A percentile compares a stretch with the other conserved stretches of the same genome.
Evolutionary conservation across 805 yeast species (phyloP).

Genomic region (Komagataella mondaviorum): DNA sequence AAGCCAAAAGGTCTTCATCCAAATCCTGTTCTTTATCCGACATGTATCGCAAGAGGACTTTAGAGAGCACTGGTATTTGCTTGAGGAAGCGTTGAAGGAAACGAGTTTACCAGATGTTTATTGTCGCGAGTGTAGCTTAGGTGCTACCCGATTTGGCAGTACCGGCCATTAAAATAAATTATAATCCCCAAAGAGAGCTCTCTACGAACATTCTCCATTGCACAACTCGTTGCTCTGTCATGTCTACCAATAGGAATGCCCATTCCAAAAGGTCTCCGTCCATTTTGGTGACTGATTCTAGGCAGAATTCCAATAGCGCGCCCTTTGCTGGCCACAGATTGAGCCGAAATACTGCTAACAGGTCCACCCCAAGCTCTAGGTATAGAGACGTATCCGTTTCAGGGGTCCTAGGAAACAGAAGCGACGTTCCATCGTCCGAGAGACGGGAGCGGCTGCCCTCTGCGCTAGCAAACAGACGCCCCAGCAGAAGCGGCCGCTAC

Average conservation of each 20-base stretch:
- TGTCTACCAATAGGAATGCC: slow-evolving; percentile 16
- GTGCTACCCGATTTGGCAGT: neutral
- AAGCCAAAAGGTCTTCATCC: slow-evolving; percentile 91
- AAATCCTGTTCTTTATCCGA: slow-evolving; percentile 36
- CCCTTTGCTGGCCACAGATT: slow-evolving; percentile 67
- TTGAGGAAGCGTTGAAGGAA: neutral
- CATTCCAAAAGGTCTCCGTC: slow-evolving; percentile 87
- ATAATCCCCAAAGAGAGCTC: neutral
- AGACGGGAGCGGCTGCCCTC: slow-evolving; percentile 27
- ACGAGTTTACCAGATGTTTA: neutral
- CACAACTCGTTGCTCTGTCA: neutral
- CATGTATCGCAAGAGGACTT: slow-evolving; percentile 23
- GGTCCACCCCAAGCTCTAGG: slow-evolving; percentile 14
- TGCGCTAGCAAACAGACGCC: slow-evolving; percentile 4
- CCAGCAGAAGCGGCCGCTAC: neutral
- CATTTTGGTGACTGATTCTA: slow-evolving; percentile 80
- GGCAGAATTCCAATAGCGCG: slow-evolving; percentile 45
- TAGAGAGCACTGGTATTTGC: neutral
- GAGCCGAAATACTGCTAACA: slow-evolving; percentile 3
- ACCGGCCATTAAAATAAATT: neutral
- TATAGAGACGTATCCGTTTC: slow-evolving; percentile 76
- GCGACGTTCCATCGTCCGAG: slow-evolving; percentile 82
- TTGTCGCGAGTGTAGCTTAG: neutral
- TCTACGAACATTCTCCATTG: neutral
- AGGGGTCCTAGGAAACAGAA: slow-evolving; percentile 58